These are phyloP conservation scores for Russula virescens DNA, from an alignment of 768 basidiomycete species.

Conservation along the genomic window DNA sequence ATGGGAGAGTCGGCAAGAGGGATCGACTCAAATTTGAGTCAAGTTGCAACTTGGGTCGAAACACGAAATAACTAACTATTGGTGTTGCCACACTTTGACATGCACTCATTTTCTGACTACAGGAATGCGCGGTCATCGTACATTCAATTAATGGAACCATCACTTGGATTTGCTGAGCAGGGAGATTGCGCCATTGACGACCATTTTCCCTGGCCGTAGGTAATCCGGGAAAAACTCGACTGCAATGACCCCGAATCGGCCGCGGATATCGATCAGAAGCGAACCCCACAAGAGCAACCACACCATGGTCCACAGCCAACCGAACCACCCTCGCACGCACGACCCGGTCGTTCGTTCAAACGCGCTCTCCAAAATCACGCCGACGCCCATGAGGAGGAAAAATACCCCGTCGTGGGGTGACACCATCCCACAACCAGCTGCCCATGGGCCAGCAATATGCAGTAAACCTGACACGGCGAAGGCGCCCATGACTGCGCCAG, in stretches of 20 bases:
- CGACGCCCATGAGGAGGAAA: slow-evolving; percentile 54
- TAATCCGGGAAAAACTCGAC: neutral
- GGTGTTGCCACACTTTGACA: too few relatives aligned
- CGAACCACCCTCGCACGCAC: slow-evolving; percentile 42
- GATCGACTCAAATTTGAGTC: too few relatives aligned
- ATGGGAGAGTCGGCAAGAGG: too few relatives aligned
- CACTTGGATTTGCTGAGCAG: neutral
- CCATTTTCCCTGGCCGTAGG: slow-evolving; percentile 2
- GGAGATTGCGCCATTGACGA: neutral
- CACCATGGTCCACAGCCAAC: slow-evolving; percentile 45
- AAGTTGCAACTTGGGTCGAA: too few relatives aligned
- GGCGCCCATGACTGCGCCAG: slow-evolving; percentile 47
- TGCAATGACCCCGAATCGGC: slow-evolving; percentile 2
- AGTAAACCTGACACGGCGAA: slow-evolving; percentile 55
- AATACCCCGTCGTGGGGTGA: slow-evolving; percentile 40
- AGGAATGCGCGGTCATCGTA: too few relatives aligned
- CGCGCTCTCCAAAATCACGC: slow-evolving; percentile 42
- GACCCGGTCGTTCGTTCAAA: slow-evolving; percentile 43
- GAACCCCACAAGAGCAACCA: slow-evolving; percentile 44
- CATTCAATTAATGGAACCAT: too few relatives aligned
- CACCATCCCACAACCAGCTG: slow-evolving; percentile 50
- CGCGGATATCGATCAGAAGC: slow-evolving; percentile 8
- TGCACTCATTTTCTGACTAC: too few relatives aligned
- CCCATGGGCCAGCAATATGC: slow-evolving; percentile 54
- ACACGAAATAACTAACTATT: too few relatives aligned